A percentile compares a stretch with the other conserved stretches of the same genome.
Conservation (phyloP, 2,329 filamentous ascomycete species). For the Alternaria gaisen region DNA sequence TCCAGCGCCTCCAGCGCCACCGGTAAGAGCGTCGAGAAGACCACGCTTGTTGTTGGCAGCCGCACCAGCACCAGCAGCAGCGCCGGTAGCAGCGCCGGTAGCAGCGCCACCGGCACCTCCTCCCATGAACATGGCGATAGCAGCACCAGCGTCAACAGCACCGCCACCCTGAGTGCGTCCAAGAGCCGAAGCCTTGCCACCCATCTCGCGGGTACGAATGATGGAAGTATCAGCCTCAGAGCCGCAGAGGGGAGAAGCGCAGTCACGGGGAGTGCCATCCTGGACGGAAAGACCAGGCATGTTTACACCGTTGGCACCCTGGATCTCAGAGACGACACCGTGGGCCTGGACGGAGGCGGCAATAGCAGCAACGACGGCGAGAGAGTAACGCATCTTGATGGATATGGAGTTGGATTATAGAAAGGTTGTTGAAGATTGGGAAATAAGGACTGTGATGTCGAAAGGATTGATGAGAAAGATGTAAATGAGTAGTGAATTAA, state of each 20-base stretch:
- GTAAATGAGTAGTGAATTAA: slow-evolving; percentile 29
- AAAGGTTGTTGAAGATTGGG: slow-evolving; percentile 2
- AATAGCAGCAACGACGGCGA: slow-evolving; percentile 58
- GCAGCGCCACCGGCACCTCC: slow-evolving; percentile 49
- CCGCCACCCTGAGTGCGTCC: slow-evolving; percentile 69
- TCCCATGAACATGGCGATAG: slow-evolving; percentile 18
- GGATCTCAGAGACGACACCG: slow-evolving; percentile 65
- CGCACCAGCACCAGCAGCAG: slow-evolving; percentile 41
- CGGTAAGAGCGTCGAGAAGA: slow-evolving; percentile 37
- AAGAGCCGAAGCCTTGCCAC: slow-evolving; percentile 65
- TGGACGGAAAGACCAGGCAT: slow-evolving; percentile 70
- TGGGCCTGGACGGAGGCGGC: slow-evolving; percentile 63
- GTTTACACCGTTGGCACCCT: slow-evolving; percentile 68
- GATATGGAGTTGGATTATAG: slow-evolving; percentile 18
- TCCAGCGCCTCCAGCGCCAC: slow-evolving; percentile 14
- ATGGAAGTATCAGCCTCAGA: slow-evolving; percentile 76
- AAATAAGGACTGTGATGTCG: not conserved
- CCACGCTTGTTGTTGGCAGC: slow-evolving; percentile 30
- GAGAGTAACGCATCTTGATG: slow-evolving; percentile 60
- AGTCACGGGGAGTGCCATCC: slow-evolving; percentile 74
- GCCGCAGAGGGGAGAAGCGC: slow-evolving; percentile 67
- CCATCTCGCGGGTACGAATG: slow-evolving; percentile 69
- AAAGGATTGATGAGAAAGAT: slow-evolving; percentile 5
- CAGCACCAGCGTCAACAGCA: slow-evolving; percentile 49
- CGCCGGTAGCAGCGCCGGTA: slow-evolving; percentile 65